A percentile compares a stretch with the other conserved stretches of the same genome.
Evolutionary conservation across 108 stramenopile species (phyloP).

Genomic region (Nitzschia sp.): DNA sequence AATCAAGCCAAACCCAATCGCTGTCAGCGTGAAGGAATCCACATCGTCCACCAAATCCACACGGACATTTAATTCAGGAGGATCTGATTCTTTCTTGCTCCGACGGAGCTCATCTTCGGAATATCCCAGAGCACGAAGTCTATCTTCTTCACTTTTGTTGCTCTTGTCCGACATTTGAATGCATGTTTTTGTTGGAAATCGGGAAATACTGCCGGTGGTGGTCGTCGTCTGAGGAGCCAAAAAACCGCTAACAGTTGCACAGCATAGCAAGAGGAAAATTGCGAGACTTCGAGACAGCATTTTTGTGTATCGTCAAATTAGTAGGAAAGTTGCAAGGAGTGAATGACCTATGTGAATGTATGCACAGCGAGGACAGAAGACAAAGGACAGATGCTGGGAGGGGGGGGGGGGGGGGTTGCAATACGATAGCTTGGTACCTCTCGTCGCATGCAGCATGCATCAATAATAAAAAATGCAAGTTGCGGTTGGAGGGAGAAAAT

Average conservation of each 20-base stretch:
- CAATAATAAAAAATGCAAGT: too few species aligned
- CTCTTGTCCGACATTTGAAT: neutral
- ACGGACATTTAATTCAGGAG: slow-evolving; percentile 42
- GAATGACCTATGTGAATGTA: too few species aligned
- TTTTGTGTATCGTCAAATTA: too few species aligned
- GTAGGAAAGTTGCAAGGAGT: too few species aligned
- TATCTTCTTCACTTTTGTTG: slow-evolving; percentile 8
- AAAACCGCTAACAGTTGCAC: neutral
- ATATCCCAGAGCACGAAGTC: slow-evolving; percentile 30
- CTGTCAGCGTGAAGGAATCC: slow-evolving; percentile 72
- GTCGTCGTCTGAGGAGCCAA: neutral
- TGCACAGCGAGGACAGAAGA: too few species aligned
- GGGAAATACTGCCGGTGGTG: too few species aligned
- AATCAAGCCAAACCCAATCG: slow-evolving; percentile 81
- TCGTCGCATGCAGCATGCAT: too few species aligned
- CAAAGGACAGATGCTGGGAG: too few species aligned
- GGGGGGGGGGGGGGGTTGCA: too few species aligned
- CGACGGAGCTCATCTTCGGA: slow-evolving; percentile 32
- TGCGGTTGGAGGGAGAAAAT: too few species aligned
- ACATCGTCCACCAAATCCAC: slow-evolving; percentile 66
- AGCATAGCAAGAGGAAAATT: neutral
- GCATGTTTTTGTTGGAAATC: too few species aligned
- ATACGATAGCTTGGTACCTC: too few species aligned
- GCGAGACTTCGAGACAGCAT: neutral
- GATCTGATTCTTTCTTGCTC: neutral